Evolutionary conservation across 345 rosid species (phyloP), one percentile per base, ranked within the genome.

Genomic region (Cochlearia excelsa): DNA sequence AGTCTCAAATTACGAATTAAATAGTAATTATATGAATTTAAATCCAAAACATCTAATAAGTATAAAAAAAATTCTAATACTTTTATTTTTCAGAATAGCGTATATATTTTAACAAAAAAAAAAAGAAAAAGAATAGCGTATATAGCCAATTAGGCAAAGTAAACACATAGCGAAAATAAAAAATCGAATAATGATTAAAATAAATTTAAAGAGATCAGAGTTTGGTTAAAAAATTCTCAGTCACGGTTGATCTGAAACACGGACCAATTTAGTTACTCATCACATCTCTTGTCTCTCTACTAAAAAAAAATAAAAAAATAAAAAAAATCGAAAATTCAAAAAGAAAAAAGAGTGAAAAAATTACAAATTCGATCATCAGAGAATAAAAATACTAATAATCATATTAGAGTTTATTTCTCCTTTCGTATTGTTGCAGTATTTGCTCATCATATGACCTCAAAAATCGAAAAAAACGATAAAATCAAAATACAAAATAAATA

Each of bases 401-500:
- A 72, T 6, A 23, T 39, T 7, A 60, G 54, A 62, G 23, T 42
- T 29, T 3, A 33, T 7, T 40, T 69, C 73, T 10, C 3, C 5
- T 33, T 33, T 76, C 77, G 60, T 65, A 76, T 76, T 76, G 80
- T 76, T 76, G 77, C 80, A 76, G 80, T 76, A 67, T 72, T 72
- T 41, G 45, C 71, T 76, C 74, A 76, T 76, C 71, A 68, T 0
- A 41, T 71, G 80, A 71, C 63, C 40, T 34, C 7, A 30, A 59
- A 49, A 34, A 1, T 2, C 16, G 33, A 31, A 29, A 1, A 53
- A 23, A 2, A 1, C 4, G 1, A 4, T 0, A 37, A 26, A 26
- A 5, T 2, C 28, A 45, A 37, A 5, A 37, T 3, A 33, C 35
- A 57, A 45, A 46, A 40, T n/a, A 5, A 23, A 27, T 37, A 46